Conservation (phyloP, 2,329 filamentous ascomycete genomes). For the Ophiocordyceps camponoti-saundersi region DNA sequence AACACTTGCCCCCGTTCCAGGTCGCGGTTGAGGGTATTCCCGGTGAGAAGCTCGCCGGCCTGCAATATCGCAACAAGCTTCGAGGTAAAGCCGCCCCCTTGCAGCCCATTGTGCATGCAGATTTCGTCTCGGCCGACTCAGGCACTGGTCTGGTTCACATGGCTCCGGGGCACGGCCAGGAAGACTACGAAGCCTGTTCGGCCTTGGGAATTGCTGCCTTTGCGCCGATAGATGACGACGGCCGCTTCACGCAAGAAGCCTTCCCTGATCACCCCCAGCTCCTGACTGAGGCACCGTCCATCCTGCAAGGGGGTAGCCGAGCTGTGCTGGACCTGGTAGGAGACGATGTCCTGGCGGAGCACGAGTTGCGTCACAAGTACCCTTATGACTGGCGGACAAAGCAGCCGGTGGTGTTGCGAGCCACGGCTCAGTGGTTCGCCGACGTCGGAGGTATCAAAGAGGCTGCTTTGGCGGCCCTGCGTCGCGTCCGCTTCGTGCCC, state of each 20-base stretch:
- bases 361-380: conserved; percentile 76
- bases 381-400: conserved; percentile 98
- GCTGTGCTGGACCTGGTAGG: conserved; percentile 54
- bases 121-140: conserved; percentile 81
- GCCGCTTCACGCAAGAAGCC: conserved; percentile 64
- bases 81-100: conserved; percentile 35
- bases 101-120: conserved; percentile 63
- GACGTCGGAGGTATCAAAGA: conserved; percentile 73
- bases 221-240: conserved; percentile 70
- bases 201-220: conserved; percentile 53
- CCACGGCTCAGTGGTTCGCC: conserved; percentile 96
- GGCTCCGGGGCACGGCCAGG: conserved; percentile 89
- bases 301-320: conserved; percentile 51
- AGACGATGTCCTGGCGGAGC: conserved; percentile 47
- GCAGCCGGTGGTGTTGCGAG: conserved; percentile 73
- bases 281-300: conserved; percentile 50
- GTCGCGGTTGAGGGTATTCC: conserved; percentile 38
- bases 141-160: conserved; percentile 90
- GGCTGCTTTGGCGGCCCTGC: conserved; percentile 51
- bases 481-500: conserved; percentile 63
- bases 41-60: conserved; percentile 47
- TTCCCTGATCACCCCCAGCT: conserved; percentile 50
- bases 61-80: conserved; percentile 56
- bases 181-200: conserved; percentile 77
- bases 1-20: conserved; percentile 30